phyloP scores from a whole-genome alignment of 306 rosid species.

The Castanea mollissima region DNA sequence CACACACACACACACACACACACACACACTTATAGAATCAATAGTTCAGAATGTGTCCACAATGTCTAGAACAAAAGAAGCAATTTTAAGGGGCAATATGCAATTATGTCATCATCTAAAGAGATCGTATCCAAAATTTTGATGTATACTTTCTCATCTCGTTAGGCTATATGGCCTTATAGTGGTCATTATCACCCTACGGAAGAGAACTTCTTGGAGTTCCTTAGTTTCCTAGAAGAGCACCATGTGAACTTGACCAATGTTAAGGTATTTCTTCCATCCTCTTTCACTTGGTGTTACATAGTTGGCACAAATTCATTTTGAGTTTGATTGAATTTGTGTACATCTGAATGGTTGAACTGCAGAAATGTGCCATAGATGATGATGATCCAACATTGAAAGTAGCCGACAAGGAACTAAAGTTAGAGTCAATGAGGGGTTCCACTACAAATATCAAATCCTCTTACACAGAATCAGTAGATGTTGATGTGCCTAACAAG shows the following conservation, averaged over 20 bases:
- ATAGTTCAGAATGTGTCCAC: too few relatives aligned
- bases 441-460: background rate
- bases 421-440: constrained; percentile 3
- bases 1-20: too few relatives aligned
- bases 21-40: too few relatives aligned
- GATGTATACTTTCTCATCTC: constrained; percentile 12
- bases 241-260: constrained; percentile 63
- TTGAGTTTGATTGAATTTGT: background rate
- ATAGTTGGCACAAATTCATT: background rate
- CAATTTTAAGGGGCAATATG: too few relatives aligned
- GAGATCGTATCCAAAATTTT: background rate
- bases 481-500: constrained; percentile 1
- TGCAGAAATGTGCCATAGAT: constrained; percentile 64
- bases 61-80: too few relatives aligned
- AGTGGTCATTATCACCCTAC: constrained; percentile 90
- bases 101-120: too few relatives aligned
- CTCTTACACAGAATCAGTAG: background rate
- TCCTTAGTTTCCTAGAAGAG: constrained; percentile 61
- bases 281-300: background rate
- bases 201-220: constrained; percentile 60
- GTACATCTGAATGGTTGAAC: background rate
- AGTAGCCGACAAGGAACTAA: background rate
- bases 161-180: constrained; percentile 85
- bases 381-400: constrained; percentile 60
- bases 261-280: constrained; percentile 60